Evolutionary conservation across 2,329 filamentous ascomycete genomes (phyloP), one percentile per base, ranked within the genome.

Genomic region (Zymoseptoria tritici): DNA sequence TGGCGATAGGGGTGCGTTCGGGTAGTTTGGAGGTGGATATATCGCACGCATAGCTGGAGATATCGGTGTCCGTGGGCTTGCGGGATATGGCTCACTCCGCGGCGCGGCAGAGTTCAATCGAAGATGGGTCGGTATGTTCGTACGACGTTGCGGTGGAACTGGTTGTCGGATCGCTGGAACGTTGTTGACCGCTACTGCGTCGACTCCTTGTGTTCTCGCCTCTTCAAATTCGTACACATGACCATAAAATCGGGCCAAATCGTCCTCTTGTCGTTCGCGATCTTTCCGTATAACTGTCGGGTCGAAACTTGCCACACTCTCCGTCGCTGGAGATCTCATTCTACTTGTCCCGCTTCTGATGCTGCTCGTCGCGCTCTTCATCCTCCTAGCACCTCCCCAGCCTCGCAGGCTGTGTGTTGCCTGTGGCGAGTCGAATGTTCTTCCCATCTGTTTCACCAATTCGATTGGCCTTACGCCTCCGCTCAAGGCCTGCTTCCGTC

Each of bases 201-300:
- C 36, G 16, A n/a, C 36, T 46, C 46, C 55, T 61, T 61, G 42
- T 56, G 50, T 52, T 11, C 22, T 24, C 50, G 52, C 76, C 52
- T 80, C 81, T 64, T 97, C 92, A 68, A 96, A 89, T 73, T 91
- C 90, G 86, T 96, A 88, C 64, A 96, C 92, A 66, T 91, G 88
- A 62, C 87, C 91, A 76, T 97, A 97, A 73, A 97, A 85, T 68
- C 90, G 85, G 74, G 96, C 91, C 74, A 97, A 85, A 73, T 96
- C 89, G 65, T 87, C 81, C 74, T 94, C 86, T 64, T 90, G 86
- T 78, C 87, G 87, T 70, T 83, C 81, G 72, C 83, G 85, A 75
- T 96, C 90, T 61, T 84, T 82, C 60, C 87, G 83, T 22, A 97
- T 82, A 16, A 96, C 83, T 60, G 88, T 85, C 7, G 19, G 58